phyloP scores from a whole-genome alignment of 805 yeast genomes.

The Hanseniaspora taiwanica region DNA sequence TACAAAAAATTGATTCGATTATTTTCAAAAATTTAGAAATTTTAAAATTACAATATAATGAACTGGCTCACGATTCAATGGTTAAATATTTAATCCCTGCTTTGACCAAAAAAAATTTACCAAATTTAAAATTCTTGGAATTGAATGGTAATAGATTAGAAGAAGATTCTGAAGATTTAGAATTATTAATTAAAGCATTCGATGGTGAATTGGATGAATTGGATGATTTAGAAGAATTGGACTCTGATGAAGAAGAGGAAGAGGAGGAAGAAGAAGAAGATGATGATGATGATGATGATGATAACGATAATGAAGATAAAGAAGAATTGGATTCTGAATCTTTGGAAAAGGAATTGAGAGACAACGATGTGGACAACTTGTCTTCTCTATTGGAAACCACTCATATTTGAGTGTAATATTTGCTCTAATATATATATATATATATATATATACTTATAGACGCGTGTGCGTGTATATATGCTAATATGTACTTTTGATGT shows the following conservation, averaged over 20 bases:
- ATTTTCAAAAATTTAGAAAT: slow-evolving; percentile 33
- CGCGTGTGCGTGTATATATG: too few species aligned
- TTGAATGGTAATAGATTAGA: slow-evolving; percentile 88
- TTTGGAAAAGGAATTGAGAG: slow-evolving; percentile 28
- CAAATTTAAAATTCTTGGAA: slow-evolving; percentile 54
- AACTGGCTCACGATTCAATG: slow-evolving; percentile 57
- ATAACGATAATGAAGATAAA: slow-evolving; percentile 32
- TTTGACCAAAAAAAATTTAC: slow-evolving; percentile 42
- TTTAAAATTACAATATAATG: slow-evolving; percentile 79
- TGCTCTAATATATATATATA: too few species aligned
- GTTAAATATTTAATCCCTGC: slow-evolving; percentile 33
- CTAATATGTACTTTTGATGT: not conserved
- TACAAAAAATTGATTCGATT: slow-evolving; percentile 34
- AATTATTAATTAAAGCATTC: slow-evolving; percentile 46
- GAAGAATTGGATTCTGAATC: slow-evolving; percentile 35
- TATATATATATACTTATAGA: too few species aligned
- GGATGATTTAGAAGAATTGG: slow-evolving; percentile 84
- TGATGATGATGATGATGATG: slow-evolving; percentile 26
- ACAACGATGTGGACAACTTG: not conserved
- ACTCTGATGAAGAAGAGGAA: slow-evolving; percentile 43
- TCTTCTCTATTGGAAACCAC: slow-evolving; percentile 2
- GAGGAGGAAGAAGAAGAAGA: slow-evolving; percentile 28
- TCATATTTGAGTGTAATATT: slow-evolving; percentile 4
- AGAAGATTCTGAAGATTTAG: slow-evolving; percentile 69
- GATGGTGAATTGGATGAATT: slow-evolving; percentile 84